Evolutionary conservation across 2,329 filamentous ascomycete genomes (phyloP).

Genomic region (Didymella arachidicola): DNA sequence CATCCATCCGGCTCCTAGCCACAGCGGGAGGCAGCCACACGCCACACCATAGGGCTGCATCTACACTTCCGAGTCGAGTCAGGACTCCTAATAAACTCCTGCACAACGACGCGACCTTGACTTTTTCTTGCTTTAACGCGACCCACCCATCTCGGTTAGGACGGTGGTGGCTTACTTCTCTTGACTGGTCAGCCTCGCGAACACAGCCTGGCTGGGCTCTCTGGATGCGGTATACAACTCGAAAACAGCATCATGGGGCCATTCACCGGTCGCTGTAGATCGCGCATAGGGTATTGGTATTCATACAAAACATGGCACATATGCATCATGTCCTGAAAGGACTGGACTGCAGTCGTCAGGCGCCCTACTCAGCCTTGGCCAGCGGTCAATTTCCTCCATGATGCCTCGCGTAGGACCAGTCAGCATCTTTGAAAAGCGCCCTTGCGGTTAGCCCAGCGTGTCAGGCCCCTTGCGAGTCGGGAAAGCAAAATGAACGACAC

Average conservation of each 20-base stretch:
- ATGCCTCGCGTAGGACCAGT: conserved; percentile 1
- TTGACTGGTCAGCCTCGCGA: background rate
- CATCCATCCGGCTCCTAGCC: background rate
- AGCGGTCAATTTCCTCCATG: background rate
- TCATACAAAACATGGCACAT: background rate
- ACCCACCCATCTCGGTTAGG: background rate
- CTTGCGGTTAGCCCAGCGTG: conserved; percentile 27
- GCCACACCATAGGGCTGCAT: background rate
- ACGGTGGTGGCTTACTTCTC: conserved; percentile 3
- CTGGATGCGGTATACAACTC: conserved; percentile 1
- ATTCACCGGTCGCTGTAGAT: conserved; percentile 5
- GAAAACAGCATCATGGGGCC: background rate
- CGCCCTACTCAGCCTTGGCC: conserved; percentile 6
- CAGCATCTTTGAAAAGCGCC: conserved; percentile 10
- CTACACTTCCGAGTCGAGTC: conserved; percentile 3
- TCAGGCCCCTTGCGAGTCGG: conserved; percentile 24
- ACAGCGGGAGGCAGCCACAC: conserved; percentile 14
- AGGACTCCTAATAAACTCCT: background rate
- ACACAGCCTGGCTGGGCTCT: conserved; percentile 15
- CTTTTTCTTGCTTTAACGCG: background rate
- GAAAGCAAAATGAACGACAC: conserved; percentile 21
- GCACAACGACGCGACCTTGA: conserved; percentile 3
- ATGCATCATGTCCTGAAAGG: background rate
- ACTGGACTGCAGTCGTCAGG: conserved; percentile 5
- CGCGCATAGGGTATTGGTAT: conserved; percentile 1